Percentiles rank a stretch among this genome's conserved stretches.
Evolutionary conservation across 2,329 filamentous ascomycete genomes (phyloP).

Genomic region (Apiospora kogelbergensis): DNA sequence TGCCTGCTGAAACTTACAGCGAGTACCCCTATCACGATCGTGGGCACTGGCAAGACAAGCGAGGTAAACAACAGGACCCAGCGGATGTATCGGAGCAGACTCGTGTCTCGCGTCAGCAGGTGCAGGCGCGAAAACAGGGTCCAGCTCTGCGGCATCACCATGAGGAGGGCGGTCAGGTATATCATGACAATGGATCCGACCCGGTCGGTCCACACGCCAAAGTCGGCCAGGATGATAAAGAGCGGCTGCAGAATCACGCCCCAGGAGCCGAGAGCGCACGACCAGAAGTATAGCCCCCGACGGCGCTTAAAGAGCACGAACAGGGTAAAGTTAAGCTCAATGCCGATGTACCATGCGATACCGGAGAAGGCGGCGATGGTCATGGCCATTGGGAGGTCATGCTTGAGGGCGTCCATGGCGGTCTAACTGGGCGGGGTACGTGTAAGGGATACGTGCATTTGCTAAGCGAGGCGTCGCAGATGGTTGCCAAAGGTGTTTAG

Average conservation of each 20-base stretch:
- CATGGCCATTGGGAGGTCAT: constrained; percentile 22
- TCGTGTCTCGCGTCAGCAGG: constrained; percentile 15
- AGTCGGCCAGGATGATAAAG: constrained; percentile 33
- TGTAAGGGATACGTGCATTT: no score
- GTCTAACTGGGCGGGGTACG: no score
- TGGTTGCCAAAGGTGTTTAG: no score
- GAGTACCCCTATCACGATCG: neutral
- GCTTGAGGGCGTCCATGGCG: neutral
- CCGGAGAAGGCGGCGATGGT: constrained; percentile 36
- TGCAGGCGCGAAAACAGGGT: constrained; percentile 32
- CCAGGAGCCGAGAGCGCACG: constrained; percentile 27
- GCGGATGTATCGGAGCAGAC: neutral
- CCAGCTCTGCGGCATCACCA: constrained; percentile 33
- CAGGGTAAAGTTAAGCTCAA: constrained; percentile 30
- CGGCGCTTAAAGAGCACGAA: constrained; percentile 32
- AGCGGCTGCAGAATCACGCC: constrained; percentile 30
- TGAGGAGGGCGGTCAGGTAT: constrained; percentile 31
- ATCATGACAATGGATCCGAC: constrained; percentile 27
- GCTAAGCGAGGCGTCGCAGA: no score
- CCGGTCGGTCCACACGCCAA: constrained; percentile 26
- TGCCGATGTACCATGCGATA: constrained; percentile 34
- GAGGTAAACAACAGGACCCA: neutral
- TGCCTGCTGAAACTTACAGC: neutral
- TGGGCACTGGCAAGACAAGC: neutral
- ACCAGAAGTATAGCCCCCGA: constrained; percentile 34